Evolutionary conservation across 1,284 basidiomycete species (phyloP).

Genomic region (Apiotrichum gamsii): DNA sequence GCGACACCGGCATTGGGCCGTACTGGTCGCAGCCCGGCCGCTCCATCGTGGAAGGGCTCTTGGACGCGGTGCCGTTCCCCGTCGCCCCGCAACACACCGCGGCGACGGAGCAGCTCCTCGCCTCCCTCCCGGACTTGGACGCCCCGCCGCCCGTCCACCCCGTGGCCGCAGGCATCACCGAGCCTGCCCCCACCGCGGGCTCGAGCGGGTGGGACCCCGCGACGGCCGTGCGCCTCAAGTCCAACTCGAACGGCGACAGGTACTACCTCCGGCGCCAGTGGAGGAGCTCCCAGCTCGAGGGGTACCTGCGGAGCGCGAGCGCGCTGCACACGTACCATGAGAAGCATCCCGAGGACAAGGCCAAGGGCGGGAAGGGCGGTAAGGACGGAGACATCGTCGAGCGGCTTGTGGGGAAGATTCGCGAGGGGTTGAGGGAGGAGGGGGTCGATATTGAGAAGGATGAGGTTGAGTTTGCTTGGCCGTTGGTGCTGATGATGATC

Average conservation of each 20-base stretch:
- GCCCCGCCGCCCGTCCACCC: conserved; percentile 31
- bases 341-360: conserved; percentile 56
- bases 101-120: conserved; percentile 15
- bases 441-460: conserved; percentile 20
- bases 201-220: conserved; percentile 20
- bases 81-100: conserved; percentile 18
- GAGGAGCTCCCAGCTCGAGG: conserved; percentile 60
- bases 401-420: conserved; percentile 56
- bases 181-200: conserved; percentile 26
- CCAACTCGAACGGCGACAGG: conserved; percentile 35
- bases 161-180: conserved; percentile 6
- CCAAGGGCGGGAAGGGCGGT: conserved; percentile 18
- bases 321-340: conserved; percentile 66
- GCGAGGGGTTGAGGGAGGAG: conserved; percentile 48
- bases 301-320: conserved; percentile 67
- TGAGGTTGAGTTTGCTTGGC: conserved; percentile 62
- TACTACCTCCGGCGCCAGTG: conserved; percentile 59
- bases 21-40: conserved; percentile 78
- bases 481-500: conserved; percentile 60
- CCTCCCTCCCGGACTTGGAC: conserved; percentile 47
- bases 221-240: conserved; percentile 25
- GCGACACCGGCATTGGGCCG: conserved; percentile 56
- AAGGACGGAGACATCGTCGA: conserved; percentile 55
- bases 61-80: conserved; percentile 63
- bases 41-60: conserved; percentile 63